These are phyloP conservation scores for Boletus patriciae DNA, from an alignment of 768 basidiomycete genomes.

Conservation along the genomic window DNA sequence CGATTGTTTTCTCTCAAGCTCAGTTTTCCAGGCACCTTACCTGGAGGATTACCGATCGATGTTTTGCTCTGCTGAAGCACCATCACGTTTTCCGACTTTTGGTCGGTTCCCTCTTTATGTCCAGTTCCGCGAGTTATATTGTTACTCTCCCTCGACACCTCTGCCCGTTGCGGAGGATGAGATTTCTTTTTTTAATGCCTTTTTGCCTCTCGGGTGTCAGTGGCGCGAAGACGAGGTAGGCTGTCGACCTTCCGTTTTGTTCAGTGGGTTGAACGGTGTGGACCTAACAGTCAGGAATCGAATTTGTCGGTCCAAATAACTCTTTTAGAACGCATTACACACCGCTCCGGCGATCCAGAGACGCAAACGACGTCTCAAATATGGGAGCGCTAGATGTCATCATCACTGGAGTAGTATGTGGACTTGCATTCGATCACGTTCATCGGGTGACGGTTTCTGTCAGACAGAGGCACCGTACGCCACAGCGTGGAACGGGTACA, in stretches of 20 bases:
- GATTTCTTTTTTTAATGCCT: constrained; percentile 44
- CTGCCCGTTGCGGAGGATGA: constrained; percentile 37
- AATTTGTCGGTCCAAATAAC: constrained; percentile 33
- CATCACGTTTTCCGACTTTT: constrained; percentile 36
- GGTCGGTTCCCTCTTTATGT: constrained; percentile 50
- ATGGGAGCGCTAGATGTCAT: constrained; percentile 45
- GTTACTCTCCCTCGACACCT: constrained; percentile 33
- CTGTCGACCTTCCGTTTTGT: background rate
- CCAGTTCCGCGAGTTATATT: constrained; percentile 49
- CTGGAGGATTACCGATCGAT: constrained; percentile 41
- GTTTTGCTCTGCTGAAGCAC: constrained; percentile 34
- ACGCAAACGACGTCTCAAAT: constrained; percentile 13
- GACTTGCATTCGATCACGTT: background rate
- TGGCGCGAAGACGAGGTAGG: constrained; percentile 36
- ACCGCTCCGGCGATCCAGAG: constrained; percentile 24
- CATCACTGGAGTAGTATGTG: constrained; percentile 51
- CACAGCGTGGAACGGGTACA: constrained; percentile 57
- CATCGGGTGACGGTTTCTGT: background rate
- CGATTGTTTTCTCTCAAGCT: background rate
- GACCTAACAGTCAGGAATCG: constrained; percentile 27
- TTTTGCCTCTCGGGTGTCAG: constrained; percentile 43
- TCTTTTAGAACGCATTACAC: constrained; percentile 43
- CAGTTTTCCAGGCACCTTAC: constrained; percentile 38
- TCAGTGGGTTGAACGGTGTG: background rate
- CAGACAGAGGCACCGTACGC: constrained; percentile 50